Percentiles rank a stretch among this genome's conserved stretches.
Evolutionary conservation across 441 rosid genomes (phyloP).

Genomic region (Populus hybrid): DNA sequence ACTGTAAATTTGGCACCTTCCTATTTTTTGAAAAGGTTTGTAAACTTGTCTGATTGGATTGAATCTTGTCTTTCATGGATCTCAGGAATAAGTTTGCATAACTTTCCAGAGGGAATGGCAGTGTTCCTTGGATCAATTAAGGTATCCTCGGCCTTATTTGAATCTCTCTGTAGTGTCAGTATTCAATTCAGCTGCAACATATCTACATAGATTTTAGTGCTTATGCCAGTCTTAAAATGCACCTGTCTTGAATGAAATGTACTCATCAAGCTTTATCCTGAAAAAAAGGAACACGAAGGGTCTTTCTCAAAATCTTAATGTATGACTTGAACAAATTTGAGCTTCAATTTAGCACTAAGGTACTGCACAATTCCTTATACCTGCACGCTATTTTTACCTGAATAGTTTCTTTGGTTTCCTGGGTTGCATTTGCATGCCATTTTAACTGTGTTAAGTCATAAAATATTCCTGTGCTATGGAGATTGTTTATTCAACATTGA

Average conservation of each 20-base stretch:
- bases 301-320: neutral
- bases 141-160: conserved; percentile 39
- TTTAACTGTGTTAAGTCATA: neutral
- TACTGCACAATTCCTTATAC: neutral
- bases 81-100: conserved; percentile 98
- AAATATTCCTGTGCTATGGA: neutral
- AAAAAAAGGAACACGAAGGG: neutral
- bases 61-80: conserved; percentile 17
- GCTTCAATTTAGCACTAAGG: neutral
- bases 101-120: conserved; percentile 99
- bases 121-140: conserved; percentile 97
- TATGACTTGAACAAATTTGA: neutral
- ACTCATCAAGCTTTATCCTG: neutral
- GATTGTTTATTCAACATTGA: neutral
- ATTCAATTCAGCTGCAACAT: neutral
- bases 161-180: neutral
- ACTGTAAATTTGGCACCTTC: neutral
- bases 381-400: neutral
- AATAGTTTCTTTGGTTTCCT: neutral
- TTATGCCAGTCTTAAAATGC: neutral
- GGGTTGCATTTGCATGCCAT: neutral
- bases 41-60: conserved; percentile 12
- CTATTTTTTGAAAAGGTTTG: neutral
- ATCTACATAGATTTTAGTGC: neutral
- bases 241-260: neutral